A percentile compares a stretch with the other conserved stretches of the same genome.
phyloP scores from a whole-genome alignment of 31 red algal genomes.

The Porphyra umbilicalis region DNA sequence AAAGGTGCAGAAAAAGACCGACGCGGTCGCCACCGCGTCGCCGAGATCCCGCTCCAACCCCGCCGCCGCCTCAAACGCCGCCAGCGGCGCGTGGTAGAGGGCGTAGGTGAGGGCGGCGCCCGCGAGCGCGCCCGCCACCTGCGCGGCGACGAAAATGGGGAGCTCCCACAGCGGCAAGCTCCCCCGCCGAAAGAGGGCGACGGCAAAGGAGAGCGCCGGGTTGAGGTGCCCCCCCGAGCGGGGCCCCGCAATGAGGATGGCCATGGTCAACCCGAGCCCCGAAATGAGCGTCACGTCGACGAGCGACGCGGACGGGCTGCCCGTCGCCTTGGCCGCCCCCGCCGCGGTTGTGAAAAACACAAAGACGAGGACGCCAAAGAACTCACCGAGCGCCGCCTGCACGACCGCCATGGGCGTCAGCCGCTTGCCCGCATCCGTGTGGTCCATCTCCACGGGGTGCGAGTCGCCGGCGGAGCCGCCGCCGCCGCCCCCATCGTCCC shows the following conservation, averaged over 20 bases:
- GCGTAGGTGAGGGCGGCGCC: not conserved
- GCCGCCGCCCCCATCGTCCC: no score
- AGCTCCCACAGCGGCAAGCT: not conserved
- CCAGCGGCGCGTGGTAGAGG: not conserved
- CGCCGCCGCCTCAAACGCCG: not conserved
- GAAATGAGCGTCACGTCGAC: not conserved
- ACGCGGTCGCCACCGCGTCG: not conserved
- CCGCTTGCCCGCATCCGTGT: not conserved
- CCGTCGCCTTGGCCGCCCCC: not conserved
- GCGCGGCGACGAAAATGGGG: not conserved
- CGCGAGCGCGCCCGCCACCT: not conserved
- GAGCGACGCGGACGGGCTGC: not conserved
- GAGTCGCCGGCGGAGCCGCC: not conserved
- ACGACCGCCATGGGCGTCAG: not conserved
- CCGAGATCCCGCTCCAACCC: not conserved
- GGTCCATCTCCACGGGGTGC: not conserved
- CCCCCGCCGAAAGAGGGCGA: not conserved
- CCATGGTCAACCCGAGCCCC: not conserved
- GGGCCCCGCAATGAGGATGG: no score
- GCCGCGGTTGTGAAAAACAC: not conserved
- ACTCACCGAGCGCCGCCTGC: not conserved
- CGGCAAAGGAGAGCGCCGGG: not conserved
- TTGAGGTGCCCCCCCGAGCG: not conserved
- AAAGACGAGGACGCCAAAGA: not conserved
- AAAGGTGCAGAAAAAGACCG: not conserved